A percentile compares a stretch with the other conserved stretches of the same genome.
These are phyloP conservation scores for Nymphaea thermarum DNA, from an alignment of 164 flowering plant genomes.

Conservation along the genomic window DNA sequence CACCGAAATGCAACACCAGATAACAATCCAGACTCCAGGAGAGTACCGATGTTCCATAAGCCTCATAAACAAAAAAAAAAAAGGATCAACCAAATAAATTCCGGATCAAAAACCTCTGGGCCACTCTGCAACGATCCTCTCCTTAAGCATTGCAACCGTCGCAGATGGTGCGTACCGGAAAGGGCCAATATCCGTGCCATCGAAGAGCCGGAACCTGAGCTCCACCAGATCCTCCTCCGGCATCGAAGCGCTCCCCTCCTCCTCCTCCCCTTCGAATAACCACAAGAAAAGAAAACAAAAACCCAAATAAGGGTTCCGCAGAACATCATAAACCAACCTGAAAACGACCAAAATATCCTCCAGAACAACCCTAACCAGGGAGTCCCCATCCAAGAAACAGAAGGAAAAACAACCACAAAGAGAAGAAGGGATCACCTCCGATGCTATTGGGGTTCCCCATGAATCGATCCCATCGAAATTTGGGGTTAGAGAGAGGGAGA, in stretches of 20 bases:
- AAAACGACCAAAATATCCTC: too few relatives aligned
- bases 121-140: conserved; percentile 52
- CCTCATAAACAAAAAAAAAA: background rate
- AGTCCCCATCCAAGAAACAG: too few relatives aligned
- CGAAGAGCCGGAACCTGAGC: conserved; percentile 45
- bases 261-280: background rate
- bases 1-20: too few relatives aligned
- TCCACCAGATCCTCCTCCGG: conserved; percentile 57
- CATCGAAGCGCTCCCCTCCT: conserved; percentile 17
- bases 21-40: too few relatives aligned
- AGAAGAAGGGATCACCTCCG: background rate
- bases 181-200: conserved; percentile 62
- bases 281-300: background rate
- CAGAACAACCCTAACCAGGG: too few relatives aligned
- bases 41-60: too few relatives aligned
- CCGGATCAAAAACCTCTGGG: conserved; percentile 32
- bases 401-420: background rate
- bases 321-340: too few relatives aligned
- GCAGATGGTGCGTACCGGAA: conserved; percentile 46
- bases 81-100: background rate
- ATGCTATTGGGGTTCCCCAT: background rate
- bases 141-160: conserved; percentile 50
- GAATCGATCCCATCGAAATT: background rate
- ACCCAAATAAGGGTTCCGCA: too few relatives aligned
- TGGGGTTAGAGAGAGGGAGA: background rate